These are phyloP conservation scores for Pseudocercospora fijiensis DNA, from an alignment of 2,329 filamentous ascomycete species.

Conservation along the genomic window DNA sequence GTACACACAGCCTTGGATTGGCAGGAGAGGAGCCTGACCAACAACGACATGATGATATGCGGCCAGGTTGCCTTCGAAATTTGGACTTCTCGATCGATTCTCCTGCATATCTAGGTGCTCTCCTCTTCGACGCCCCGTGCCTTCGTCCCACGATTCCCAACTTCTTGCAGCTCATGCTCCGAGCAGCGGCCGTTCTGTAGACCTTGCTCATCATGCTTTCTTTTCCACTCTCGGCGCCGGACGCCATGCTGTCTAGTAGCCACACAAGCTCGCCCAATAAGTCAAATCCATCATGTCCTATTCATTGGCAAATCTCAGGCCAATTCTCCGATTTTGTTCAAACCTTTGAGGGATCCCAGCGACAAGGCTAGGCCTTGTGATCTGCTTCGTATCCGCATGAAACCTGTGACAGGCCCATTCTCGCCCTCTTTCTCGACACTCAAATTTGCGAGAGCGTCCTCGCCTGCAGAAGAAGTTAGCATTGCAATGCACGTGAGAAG, in stretches of 20 bases:
- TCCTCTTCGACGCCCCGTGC: background rate
- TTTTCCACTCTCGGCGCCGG: constrained; percentile 7
- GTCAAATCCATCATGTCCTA: background rate
- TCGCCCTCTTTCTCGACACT: constrained; percentile 98
- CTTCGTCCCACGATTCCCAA: background rate
- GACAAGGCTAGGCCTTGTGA: constrained; percentile 93
- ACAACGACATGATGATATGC: background rate
- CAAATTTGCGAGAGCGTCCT: constrained; percentile 95
- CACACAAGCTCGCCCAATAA: background rate
- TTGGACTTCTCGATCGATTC: background rate
- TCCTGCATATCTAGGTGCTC: background rate
- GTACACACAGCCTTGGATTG: constrained; percentile 1
- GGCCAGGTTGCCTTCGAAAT: background rate
- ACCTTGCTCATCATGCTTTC: background rate
- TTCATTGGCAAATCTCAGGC: constrained; percentile 4
- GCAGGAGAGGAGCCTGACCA: background rate
- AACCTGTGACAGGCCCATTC: constrained; percentile 91
- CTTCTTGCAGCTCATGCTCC: background rate
- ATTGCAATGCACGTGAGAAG: background rate
- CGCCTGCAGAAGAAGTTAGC: constrained; percentile 59
- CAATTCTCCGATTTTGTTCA: constrained; percentile 65
- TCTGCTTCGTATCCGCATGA: constrained; percentile 95
- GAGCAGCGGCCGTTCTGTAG: constrained; percentile 1
- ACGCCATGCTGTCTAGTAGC: constrained; percentile 7
- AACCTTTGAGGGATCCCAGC: constrained; percentile 87